Evolutionary conservation across 768 basidiomycete genomes (phyloP), one percentile per base, ranked within the genome.

Genomic region (Mycena haematopus): DNA sequence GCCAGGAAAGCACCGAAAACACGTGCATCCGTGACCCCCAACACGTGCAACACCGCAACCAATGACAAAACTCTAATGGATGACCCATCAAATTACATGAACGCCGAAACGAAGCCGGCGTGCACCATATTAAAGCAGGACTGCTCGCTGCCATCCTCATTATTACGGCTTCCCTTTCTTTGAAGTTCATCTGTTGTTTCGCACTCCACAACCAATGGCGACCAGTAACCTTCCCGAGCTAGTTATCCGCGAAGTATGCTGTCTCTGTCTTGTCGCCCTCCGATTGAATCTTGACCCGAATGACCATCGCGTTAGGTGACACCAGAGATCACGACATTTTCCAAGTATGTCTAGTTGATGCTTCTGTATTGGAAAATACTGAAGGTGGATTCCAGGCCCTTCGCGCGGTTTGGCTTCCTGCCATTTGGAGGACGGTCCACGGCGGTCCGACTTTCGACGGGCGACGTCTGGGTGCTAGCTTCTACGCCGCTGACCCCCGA

Each of bases 391-490:
- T n/a, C n/a, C n/a, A 90, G 89, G 38, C 88, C 90, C 1, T 92
- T 93, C 70, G 72, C 84, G 14, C 83, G 91, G 42, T 85, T 83
- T 59, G 86, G 87, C 9, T 17, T 90, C 25, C 68, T 93, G 19
- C 91, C 91, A 9, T 75, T 95, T 24, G 95, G 95, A 0, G 93
- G 93, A 24, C 80, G 95, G 52, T 88, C 92, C 7, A 96, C 94
- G 0, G 95, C 93, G 0, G 79, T 96, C 68, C 86, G 82, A 74
- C 77, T 95, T 21, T 73, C 75, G 49, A 80, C 82, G 59, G 87
- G 89, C 24, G 87, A 84, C 13, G 86, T 95, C 21, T 95, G 91
- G 85, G 80, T 95, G 17, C 76, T 93, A 14, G 93, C 91, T 0
- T 93, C 91, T 0, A 89, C 89, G 2, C 88, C 90, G 0, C 76